Percentiles rank a stretch among this genome's conserved stretches.
These are phyloP conservation scores for Dactylonectria macrodidyma DNA, from an alignment of 2,329 filamentous ascomycete genomes.

Conservation along the genomic window DNA sequence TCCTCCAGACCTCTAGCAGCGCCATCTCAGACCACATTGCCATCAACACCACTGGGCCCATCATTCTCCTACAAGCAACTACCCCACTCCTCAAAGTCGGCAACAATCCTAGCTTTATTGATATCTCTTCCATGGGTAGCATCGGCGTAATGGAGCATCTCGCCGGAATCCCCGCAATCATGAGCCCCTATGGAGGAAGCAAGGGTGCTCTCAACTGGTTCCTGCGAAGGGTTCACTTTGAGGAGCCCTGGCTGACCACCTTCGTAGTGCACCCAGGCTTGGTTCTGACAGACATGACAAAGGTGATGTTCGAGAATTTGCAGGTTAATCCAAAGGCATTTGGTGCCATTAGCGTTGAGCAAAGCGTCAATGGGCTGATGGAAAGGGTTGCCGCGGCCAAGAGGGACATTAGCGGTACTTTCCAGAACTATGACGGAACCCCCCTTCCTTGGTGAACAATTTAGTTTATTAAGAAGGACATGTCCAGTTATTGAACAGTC, in stretches of 20 bases:
- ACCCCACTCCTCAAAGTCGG: conserved; percentile 16
- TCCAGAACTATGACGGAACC: conserved; percentile 6
- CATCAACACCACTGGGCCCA: conserved; percentile 13
- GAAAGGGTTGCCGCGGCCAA: not conserved
- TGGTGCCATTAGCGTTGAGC: conserved; percentile 4
- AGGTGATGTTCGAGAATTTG: not conserved
- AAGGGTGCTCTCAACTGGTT: conserved; percentile 39
- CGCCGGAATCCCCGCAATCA: not conserved
- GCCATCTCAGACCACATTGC: conserved; percentile 15
- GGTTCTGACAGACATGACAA: conserved; percentile 18
- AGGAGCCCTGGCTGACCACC: conserved; percentile 45
- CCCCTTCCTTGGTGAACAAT: conserved; percentile 7
- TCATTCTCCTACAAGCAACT: conserved; percentile 22
- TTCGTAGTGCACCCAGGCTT: conserved; percentile 32
- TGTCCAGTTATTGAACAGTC: not conserved
- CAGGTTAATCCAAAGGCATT: not conserved
- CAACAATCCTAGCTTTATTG: conserved; percentile 19
- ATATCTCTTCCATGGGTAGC: conserved; percentile 14
- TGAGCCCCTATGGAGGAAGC: conserved; percentile 24
- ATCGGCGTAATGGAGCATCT: conserved; percentile 9
- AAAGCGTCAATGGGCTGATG: conserved; percentile 4
- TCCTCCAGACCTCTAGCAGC: not conserved
- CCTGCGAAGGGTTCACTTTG: conserved; percentile 37
- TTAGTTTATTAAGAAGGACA: not conserved
- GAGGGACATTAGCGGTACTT: not conserved